Percentiles rank a stretch among this genome's conserved stretches.
Conservation (phyloP, 352 stramenopile species). For the Globisporangium nodosum region DNA sequence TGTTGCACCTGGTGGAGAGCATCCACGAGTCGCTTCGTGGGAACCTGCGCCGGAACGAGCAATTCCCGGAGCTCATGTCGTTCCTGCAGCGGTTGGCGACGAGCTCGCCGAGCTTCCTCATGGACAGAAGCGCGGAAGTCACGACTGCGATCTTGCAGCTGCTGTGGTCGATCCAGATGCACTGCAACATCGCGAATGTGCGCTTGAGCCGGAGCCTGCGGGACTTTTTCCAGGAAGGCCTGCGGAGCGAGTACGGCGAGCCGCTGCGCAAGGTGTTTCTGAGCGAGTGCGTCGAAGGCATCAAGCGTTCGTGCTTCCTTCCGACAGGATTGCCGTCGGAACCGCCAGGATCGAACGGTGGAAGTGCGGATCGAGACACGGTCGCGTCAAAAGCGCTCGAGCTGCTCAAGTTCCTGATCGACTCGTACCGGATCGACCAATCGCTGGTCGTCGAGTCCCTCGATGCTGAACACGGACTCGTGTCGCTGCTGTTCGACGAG, state of each 20-base stretch:
- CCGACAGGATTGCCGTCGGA: constrained; percentile 12
- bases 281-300: constrained; percentile 68
- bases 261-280: constrained; percentile 62
- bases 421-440: constrained; percentile 74
- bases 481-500: constrained; percentile 79
- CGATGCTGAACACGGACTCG: constrained; percentile 65
- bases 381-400: constrained; percentile 71
- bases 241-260: constrained; percentile 68
- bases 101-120: constrained; percentile 62
- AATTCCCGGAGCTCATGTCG: constrained; percentile 60
- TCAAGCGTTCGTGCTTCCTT: constrained; percentile 65
- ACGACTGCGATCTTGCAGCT: constrained; percentile 65
- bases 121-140: constrained; percentile 55
- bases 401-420: constrained; percentile 83
- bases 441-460: constrained; percentile 61
- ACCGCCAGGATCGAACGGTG: neutral
- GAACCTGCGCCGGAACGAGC: constrained; percentile 47
- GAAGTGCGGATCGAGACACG: constrained; percentile 25
- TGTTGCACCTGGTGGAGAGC: constrained; percentile 67
- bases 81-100: constrained; percentile 78
- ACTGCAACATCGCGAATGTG: constrained; percentile 53
- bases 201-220: constrained; percentile 56
- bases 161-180: constrained; percentile 81
- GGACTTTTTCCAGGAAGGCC: constrained; percentile 79
- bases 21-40: constrained; percentile 51